A percentile compares a stretch with the other conserved stretches of the same genome.
Conservation (phyloP, 208 protist genomes). For the Giardia muris region DNA sequence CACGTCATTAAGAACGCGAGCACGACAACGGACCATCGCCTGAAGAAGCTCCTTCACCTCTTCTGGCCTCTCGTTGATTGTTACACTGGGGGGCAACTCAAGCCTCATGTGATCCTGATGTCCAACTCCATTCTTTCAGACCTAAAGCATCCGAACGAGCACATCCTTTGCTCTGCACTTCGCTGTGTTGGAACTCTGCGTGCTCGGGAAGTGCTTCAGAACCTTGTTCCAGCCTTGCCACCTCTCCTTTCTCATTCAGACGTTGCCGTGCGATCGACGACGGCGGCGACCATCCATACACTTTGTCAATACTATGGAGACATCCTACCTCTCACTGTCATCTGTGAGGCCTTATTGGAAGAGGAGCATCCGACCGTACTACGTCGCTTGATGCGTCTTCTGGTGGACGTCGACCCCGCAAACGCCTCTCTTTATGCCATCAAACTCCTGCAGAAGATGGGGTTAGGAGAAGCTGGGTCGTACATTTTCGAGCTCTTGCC, state of each 20-base stretch:
- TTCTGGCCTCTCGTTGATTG: neutral
- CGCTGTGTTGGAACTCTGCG: neutral
- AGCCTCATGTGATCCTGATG: neutral
- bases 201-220: neutral
- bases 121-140: neutral
- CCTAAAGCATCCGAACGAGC: neutral
- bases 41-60: neutral
- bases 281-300: neutral
- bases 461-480: neutral
- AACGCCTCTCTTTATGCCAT: neutral
- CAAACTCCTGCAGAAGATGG: neutral
- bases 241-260: neutral
- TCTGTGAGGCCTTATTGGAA: neutral
- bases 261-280: neutral
- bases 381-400: neutral
- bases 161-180: neutral
- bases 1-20: neutral
- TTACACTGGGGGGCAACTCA: neutral
- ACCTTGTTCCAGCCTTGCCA: neutral
- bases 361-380: neutral
- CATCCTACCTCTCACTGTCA: neutral
- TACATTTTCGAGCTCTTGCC: neutral
- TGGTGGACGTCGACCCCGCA: neutral
- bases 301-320: neutral
- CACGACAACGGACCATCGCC: neutral